A percentile compares a stretch with the other conserved stretches of the same genome.
Evolutionary conservation across 2,329 filamentous ascomycete species (phyloP).

Genomic region (Elsinoe necatrix): DNA sequence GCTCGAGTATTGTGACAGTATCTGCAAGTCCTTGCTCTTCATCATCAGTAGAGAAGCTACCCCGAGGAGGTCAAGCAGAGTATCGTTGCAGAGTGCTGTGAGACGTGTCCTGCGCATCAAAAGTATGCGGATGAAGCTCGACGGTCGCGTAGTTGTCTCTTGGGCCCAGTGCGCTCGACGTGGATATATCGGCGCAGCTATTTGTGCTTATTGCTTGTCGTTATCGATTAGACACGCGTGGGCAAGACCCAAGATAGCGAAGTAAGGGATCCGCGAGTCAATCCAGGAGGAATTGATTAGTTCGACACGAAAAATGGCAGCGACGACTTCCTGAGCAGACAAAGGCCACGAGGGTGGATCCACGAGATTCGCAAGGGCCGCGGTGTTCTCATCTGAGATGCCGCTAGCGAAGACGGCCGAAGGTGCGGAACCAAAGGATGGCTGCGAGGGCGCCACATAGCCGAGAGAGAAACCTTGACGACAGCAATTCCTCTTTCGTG

Average conservation of each 20-base stretch:
- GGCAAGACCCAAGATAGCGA: not conserved
- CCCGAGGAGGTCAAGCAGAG: not conserved
- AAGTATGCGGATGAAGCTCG: not conserved
- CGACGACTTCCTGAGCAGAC: not conserved
- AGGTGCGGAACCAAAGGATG: constrained; percentile 1
- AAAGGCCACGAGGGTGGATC: constrained; percentile 1
- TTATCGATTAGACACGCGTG: not conserved
- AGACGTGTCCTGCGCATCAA: not conserved
- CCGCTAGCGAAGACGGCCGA: constrained; percentile 3
- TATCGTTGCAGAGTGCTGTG: not conserved
- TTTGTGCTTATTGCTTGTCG: not conserved
- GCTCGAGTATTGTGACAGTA: not conserved
- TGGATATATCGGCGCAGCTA: not conserved
- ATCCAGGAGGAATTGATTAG: not conserved
- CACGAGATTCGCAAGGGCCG: constrained; percentile 7
- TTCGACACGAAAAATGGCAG: not conserved
- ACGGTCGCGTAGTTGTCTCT: not conserved
- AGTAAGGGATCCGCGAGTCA: not conserved
- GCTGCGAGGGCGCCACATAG: not conserved
- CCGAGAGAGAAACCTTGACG: constrained; percentile 8
- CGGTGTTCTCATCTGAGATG: not conserved
- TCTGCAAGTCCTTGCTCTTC: constrained; percentile 3
- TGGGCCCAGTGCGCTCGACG: not conserved
- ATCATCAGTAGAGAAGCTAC: not conserved
- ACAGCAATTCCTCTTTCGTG: not conserved